phyloP scores from a whole-genome alignment of 1,284 basidiomycete genomes.

The Ceratobasidium sp. region DNA sequence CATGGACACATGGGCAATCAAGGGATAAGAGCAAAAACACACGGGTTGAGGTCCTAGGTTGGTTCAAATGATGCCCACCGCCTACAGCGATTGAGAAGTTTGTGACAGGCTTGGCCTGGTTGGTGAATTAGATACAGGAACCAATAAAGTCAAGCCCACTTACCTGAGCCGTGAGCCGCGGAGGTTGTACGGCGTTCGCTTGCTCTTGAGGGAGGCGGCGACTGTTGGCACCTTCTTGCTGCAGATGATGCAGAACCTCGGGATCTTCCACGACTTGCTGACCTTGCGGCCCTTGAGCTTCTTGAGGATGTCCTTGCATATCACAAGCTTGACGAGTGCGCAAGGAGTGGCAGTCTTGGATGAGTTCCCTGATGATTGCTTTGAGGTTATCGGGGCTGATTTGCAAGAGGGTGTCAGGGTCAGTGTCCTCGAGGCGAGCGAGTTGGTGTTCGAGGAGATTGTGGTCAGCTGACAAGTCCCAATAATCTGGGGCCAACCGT shows the following conservation, averaged over 20 bases:
- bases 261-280: background rate
- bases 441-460: background rate
- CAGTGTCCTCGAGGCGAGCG: background rate
- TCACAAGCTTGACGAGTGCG: too few species aligned
- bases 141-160: background rate
- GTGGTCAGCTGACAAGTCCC: conserved; percentile 1
- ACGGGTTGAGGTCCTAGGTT: too few species aligned
- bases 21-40: too few species aligned
- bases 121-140: background rate
- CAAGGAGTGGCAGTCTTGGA: background rate
- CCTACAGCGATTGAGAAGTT: background rate
- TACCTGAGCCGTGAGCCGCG: background rate
- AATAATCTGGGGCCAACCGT: background rate
- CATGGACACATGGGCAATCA: too few species aligned
- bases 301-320: background rate
- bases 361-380: background rate
- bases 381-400: background rate
- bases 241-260: background rate
- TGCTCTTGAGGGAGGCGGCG: background rate
- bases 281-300: background rate
- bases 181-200: background rate
- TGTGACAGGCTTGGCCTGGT: background rate
- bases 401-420: background rate
- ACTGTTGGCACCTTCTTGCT: background rate
- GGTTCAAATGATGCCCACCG: background rate